Base-by-base conservation (phyloP, 2,329 filamentous ascomycete species). In the Fragosphaeria purpurea region DNA sequence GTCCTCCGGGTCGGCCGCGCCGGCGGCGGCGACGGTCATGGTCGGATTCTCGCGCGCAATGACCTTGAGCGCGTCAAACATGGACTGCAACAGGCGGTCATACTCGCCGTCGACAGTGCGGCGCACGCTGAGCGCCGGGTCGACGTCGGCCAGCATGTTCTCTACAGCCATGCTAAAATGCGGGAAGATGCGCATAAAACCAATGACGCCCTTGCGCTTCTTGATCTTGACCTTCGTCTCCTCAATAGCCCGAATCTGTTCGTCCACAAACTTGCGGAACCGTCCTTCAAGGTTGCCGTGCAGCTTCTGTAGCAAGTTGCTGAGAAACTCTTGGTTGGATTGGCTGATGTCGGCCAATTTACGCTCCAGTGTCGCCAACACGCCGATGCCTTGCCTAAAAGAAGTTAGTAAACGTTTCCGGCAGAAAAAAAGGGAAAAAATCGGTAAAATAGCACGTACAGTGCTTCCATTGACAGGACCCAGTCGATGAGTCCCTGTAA, bases 201-300 rank as follows among this genome's bases (percentile, higher is more conserved):
- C 83, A 60, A 97, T 96, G 51, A 98, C 88, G 9, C 93, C 91
- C 70, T 94, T 96, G 58, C 93, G 85, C 74, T 97, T 97, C 74
- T 95, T 96, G 68, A 96, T 89, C 73, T 96, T 96, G 65, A 98
- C 91, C 68, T 97, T 97, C 40, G 90, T 97, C 55, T 97, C 93
- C 68, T 97, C 93, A 56, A 97, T 95, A 5, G 89, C 90, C 32
- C 88, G 86, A 53, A 97, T 86, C 65, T 98, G 93, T 56, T 95
- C 88, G 58, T 97, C 91, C 7, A 97, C 82, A 60, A 97, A 96
- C 55, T 87, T 88, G 54, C 77, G 82, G 70, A 95, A 96, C 3
- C 87, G 79, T 3, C 79, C 77, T 57, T 85, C 80, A 13, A 97
- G 73, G 41, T 79, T 79, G 50, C 81, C 77, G 58, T 93, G 87